Base-by-base conservation (phyloP, 148 eudicot species). In the Amaranthus cruentus region DNA sequence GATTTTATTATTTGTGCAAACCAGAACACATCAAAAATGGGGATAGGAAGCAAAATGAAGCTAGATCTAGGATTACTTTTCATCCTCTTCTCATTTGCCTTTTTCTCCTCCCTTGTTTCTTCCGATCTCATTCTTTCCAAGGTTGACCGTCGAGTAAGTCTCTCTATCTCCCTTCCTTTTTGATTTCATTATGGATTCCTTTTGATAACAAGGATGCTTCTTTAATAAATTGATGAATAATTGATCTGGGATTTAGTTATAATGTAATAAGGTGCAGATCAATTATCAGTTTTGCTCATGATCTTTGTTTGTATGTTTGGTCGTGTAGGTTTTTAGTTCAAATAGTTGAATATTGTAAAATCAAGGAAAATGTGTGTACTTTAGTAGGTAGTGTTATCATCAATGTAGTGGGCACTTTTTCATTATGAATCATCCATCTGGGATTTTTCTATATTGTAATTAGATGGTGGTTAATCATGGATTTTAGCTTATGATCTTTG, bases 41-140 rank as follows among this genome's bases (percentile, higher is more conserved):
- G 54, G 67, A 11, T 75, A 21, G 38, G 46, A 43, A 18, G 53
- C 14, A 68, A 62, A 6, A 9, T 83, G 70, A 83, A 87, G 42
- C 69, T 80, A 69, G 80, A 81, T 83, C 83, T 84, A 9, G 69
- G 78, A 9, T 14, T 82, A 4, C 9, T 87, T 60, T 59, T 50
- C 64, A 12, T 73, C 76, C n/a, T 73, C 61, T 6, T 72, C 56
- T 46, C 80, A 44, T 38, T 83, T 55, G 76, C 84, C 61, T 57
- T 84, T 28, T 69, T 85, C 21, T 78, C 68, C 42, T 73, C 90
- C 2, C 81, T 80, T 60, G 88, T 73, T 54, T 61, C 72, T 18
- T 87, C 98, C 84, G 98, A 91, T 89, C 95, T 91, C n/a, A 80
- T 89, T 75, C 75, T 94, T 71, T 82, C 90, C 80, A 91, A 81